Conservation (phyloP, 208 protist species). For the Acanthamoeba sp. region DNA sequence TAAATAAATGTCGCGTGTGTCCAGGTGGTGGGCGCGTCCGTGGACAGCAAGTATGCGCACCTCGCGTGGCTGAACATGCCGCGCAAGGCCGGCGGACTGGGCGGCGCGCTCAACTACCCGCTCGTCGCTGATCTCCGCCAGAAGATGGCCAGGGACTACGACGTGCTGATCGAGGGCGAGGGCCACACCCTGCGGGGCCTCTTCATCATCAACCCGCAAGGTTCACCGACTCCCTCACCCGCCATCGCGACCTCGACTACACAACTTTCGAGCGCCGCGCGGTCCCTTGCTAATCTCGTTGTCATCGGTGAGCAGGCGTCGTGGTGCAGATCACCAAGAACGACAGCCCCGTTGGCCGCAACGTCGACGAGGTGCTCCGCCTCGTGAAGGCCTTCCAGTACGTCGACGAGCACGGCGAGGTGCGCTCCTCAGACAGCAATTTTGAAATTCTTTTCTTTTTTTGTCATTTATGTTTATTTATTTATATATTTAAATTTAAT, state of each 20-base stretch:
- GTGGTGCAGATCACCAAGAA: conserved; percentile 73
- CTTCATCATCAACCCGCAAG: conserved; percentile 97
- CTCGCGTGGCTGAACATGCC: conserved; percentile 95
- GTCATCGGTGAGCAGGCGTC: neutral
- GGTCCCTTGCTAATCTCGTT: too few relatives aligned
- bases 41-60: conserved; percentile 80
- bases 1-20: too few relatives aligned
- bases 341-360: conserved; percentile 40
- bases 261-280: conserved; percentile 96
- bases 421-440: conserved; percentile 91
- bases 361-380: conserved; percentile 87
- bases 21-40: conserved; percentile 72
- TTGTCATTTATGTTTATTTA: neutral
- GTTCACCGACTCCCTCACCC: conserved; percentile 96
- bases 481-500: neutral
- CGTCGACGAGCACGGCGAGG: conserved; percentile 95
- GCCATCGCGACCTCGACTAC: too few relatives aligned
- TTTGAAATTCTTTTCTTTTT: neutral
- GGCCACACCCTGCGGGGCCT: conserved; percentile 93
- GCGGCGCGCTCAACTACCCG: conserved; percentile 94
- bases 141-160: conserved; percentile 94
- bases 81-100: conserved; percentile 97
- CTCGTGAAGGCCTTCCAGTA: conserved; percentile 97
- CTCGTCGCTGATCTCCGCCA: conserved; percentile 97
- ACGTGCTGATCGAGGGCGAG: conserved; percentile 93